A percentile compares a stretch with the other conserved stretches of the same genome.
Evolutionary conservation across 176 grass and related monocot genomes (phyloP).

Genomic region (Musa beccarii): DNA sequence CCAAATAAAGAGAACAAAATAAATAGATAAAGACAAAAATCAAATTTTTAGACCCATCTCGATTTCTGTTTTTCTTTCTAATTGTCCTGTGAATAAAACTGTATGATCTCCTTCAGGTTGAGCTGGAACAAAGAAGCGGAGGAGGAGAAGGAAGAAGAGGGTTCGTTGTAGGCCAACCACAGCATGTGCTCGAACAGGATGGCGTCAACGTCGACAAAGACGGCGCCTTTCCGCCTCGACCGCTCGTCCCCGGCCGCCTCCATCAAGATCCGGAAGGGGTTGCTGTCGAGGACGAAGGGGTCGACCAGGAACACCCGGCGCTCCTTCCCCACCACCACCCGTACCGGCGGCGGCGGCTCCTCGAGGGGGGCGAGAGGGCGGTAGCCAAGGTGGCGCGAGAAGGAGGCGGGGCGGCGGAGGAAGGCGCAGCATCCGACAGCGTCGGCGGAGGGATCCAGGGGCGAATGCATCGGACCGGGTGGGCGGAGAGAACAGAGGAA

Average conservation of each 20-base stretch:
- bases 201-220: constrained; percentile 78
- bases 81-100: constrained; percentile 80
- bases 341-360: constrained; percentile 25
- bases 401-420: constrained; percentile 34
- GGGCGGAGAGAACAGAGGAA: background rate
- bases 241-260: constrained; percentile 39
- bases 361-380: constrained; percentile 18
- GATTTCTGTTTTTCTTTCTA: background rate
- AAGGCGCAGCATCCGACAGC: constrained; percentile 5
- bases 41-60: no score
- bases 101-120: constrained; percentile 88
- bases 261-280: constrained; percentile 72
- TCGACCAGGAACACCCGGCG: constrained; percentile 67
- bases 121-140: constrained; percentile 37
- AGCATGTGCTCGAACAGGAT: constrained; percentile 94
- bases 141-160: constrained; percentile 2
- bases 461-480: background rate
- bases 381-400: constrained; percentile 44
- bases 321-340: constrained; percentile 82
- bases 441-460: background rate
- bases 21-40: no score
- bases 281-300: constrained; percentile 62
- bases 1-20: no score
- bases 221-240: constrained; percentile 14
- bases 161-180: constrained; percentile 63